These are phyloP conservation scores for Sutorius eximius DNA, from an alignment of 1,284 basidiomycete species.

Conservation along the genomic window DNA sequence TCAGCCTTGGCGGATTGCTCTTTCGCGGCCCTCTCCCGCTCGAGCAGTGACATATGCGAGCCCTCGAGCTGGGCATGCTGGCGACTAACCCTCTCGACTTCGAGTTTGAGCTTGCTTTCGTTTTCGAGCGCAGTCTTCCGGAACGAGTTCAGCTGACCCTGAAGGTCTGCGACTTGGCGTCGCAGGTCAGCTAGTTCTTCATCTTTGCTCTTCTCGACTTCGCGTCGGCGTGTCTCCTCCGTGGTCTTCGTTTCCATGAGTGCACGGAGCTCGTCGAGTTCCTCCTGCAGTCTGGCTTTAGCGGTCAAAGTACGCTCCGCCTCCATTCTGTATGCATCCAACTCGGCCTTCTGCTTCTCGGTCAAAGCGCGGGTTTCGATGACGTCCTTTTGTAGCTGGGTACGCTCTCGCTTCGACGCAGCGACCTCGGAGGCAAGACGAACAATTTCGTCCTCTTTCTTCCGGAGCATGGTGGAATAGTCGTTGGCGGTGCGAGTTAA, in stretches of 20 bases:
- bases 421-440: slow-evolving; percentile 62
- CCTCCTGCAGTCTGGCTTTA: slow-evolving; percentile 69
- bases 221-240: slow-evolving; percentile 81
- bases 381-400: slow-evolving; percentile 57
- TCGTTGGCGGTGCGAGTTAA: slow-evolving; percentile 75
- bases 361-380: slow-evolving; percentile 68
- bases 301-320: slow-evolving; percentile 51
- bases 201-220: slow-evolving; percentile 87
- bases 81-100: slow-evolving; percentile 58
- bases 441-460: slow-evolving; percentile 74
- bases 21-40: slow-evolving; percentile 54
- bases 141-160: slow-evolving; percentile 59
- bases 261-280: slow-evolving; percentile 83
- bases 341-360: slow-evolving; percentile 66
- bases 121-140: slow-evolving; percentile 58
- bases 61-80: slow-evolving; percentile 59
- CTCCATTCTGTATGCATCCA: slow-evolving; percentile 66
- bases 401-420: slow-evolving; percentile 51
- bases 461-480: slow-evolving; percentile 75
- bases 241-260: slow-evolving; percentile 83
- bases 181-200: slow-evolving; percentile 79
- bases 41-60: slow-evolving; percentile 64
- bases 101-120: slow-evolving; percentile 69
- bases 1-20: slow-evolving; percentile 55
- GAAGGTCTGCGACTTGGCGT: slow-evolving; percentile 59